Evolutionary conservation across 306 rosid species (phyloP), one percentile per base, ranked within the genome.

Genomic region (Prunus armeniaca): DNA sequence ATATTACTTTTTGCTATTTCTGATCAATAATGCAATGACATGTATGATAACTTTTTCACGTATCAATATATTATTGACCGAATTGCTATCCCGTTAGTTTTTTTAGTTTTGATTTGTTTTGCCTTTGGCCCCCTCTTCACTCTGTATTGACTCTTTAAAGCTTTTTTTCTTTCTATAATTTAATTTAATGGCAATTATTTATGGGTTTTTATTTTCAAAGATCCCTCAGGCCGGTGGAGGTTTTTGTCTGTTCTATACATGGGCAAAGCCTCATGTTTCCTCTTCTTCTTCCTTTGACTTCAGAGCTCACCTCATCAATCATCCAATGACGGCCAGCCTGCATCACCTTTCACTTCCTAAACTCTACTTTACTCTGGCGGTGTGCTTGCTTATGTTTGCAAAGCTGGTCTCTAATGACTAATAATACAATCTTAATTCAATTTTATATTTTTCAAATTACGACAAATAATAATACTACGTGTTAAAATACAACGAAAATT

Each of bases 211-310:
- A 2, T 24, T 34, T 68, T 46, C 47, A 64, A 62, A 52, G 72
- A 76, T 67, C 50, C 63, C 62, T 62, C 56, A 24, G 17, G 84
- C 47, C 71, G 70, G 71, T 80, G 84, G 65, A 68, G 72, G 6
- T 78, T 49, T 65, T 74, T 77, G 80, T 69, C 82, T 64, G 66
- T 64, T 64, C 46, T 38, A 76, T 72, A 62, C 67, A 63, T 41
- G 22, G 22, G 58, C 63, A 67, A 67, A 24, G 34, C 77, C 69
- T 63, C 80, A 74, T 78, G 49, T 69, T 79, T 51, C 20, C 61
- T 64, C 43, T 52, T 49, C 9, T 32, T 6, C 67, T 55, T 32
- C 17, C 12, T 82, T 62, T 82, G 80, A 74, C 80, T 69, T 69
- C 32, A 34, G 56, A 69, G 74, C 60, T 50, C 69, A 45, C 12